These are phyloP conservation scores for Ceratocystis destructans DNA, from an alignment of 2,329 filamentous ascomycete genomes.

Conservation along the genomic window DNA sequence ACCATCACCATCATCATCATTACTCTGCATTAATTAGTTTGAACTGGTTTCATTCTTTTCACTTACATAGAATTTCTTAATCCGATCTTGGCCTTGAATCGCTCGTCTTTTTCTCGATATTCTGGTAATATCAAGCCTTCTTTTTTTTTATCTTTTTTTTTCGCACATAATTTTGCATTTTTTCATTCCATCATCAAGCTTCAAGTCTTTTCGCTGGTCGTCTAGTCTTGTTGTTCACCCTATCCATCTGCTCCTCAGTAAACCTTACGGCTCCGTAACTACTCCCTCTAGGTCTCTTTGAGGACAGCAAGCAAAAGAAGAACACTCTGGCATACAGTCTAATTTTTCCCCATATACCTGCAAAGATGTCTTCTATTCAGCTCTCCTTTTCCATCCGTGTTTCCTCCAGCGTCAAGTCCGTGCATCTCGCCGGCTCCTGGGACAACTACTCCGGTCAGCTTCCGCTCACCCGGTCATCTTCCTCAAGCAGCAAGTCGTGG, in stretches of 20 bases:
- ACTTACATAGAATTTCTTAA: slow-evolving; percentile 15
- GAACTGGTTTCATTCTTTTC: slow-evolving; percentile 18
- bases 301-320: slow-evolving; percentile 13
- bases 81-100: slow-evolving; percentile 15
- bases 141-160: slow-evolving; percentile 9
- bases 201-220: slow-evolving; percentile 17
- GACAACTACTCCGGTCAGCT: slow-evolving; percentile 93
- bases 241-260: slow-evolving; percentile 22
- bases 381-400: slow-evolving; percentile 93
- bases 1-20: slow-evolving; percentile 23
- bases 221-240: slow-evolving; percentile 25
- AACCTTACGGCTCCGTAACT: slow-evolving; percentile 25
- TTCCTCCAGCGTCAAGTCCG: slow-evolving; percentile 90
- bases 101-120: slow-evolving; percentile 11
- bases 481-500: slow-evolving; percentile 74
- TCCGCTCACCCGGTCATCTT: slow-evolving; percentile 71
- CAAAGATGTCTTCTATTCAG: slow-evolving; percentile 77
- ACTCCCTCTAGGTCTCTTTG: slow-evolving; percentile 22
- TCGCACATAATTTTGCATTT: neutral
- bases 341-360: slow-evolving; percentile 13
- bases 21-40: slow-evolving; percentile 13
- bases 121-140: slow-evolving; percentile 20
- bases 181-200: slow-evolving; percentile 13
- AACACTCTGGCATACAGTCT: slow-evolving; percentile 16
- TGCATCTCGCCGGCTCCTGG: slow-evolving; percentile 95